phyloP scores from a whole-genome alignment of 2,329 filamentous ascomycete species.

The Sordariomycetes sp. region DNA sequence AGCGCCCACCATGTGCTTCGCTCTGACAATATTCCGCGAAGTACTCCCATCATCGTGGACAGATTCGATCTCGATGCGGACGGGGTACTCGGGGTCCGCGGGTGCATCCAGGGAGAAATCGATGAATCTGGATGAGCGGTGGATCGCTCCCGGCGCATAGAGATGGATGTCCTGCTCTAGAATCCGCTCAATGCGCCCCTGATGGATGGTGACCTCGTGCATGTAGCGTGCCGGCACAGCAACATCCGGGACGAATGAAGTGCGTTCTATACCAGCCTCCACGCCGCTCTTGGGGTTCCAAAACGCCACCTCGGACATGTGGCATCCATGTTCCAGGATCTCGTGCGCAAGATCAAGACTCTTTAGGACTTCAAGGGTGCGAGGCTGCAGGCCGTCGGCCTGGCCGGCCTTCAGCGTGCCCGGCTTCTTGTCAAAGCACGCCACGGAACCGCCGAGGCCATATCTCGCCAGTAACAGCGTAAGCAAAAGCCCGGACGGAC shows the following conservation, averaged over 20 bases:
- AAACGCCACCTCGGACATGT: conserved; percentile 30
- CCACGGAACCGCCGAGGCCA: conserved; percentile 26
- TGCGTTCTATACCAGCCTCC: conserved; percentile 46
- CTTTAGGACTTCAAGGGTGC: conserved; percentile 62
- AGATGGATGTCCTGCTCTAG: conserved; percentile 20
- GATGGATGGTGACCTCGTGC: conserved; percentile 57
- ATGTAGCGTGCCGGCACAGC: conserved; percentile 51
- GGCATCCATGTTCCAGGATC: conserved; percentile 55
- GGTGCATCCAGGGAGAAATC: too few relatives aligned
- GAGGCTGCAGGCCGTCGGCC: conserved; percentile 42
- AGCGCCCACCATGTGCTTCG: too few relatives aligned
- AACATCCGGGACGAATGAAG: conserved; percentile 51
- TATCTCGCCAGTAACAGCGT: conserved; percentile 29
- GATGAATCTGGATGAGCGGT: too few relatives aligned
- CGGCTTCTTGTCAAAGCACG: conserved; percentile 27
- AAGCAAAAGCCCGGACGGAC: conserved; percentile 30
- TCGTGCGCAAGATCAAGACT: conserved; percentile 56
- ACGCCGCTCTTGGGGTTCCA: conserved; percentile 53
- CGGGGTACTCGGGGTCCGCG: too few relatives aligned
- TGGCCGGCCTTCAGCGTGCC: conserved; percentile 26
- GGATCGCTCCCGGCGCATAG: too few relatives aligned
- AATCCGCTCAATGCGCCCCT: conserved; percentile 59
- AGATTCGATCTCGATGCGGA: too few relatives aligned
- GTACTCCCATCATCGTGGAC: too few relatives aligned
- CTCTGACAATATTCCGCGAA: too few relatives aligned